Base-by-base conservation (phyloP, 495 filamentous ascomycete species). In the Podospora didyma region DNA sequence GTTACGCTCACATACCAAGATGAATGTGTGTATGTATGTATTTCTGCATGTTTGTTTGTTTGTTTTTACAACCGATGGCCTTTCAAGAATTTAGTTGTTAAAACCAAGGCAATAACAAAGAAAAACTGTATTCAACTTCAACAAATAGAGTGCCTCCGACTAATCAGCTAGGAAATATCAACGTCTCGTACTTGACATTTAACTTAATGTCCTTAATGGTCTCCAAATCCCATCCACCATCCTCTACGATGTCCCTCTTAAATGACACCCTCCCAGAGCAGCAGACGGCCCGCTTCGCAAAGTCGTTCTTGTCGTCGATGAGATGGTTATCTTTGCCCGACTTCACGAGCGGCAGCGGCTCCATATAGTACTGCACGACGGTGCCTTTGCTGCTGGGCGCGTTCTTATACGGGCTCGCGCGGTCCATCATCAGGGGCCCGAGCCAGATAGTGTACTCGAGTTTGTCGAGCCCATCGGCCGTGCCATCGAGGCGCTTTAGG, bases 361-460 rank as follows among this genome's bases (percentile, higher is more conserved):
- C 45, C 45, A 47, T 47, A 19, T 47, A 47, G 45, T 47, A 47
- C 45, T 47, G 45, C 45, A 47, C 45, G 2, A 22, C 20, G 3
- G 45, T 47, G 7, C 45, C 45, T 19, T 47, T 47, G 45, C 11
- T 22, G 20, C 4, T 22, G n/a, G 45, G 45, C 45, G 45, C 45
- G 45, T 22, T 47, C 11, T 10, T 22, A 19, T 47, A 47, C 45
- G 45, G 45, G 14, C n/a, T 47, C 7, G 45, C 45, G 3, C 45
- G 45, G 45, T 47, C 45, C 3, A 21, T 47, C 45, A 47, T 47
- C 45, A 47, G 45, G 6, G 45, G 45, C 3, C 45, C 45, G 19
- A 47, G 19, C 45, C 45, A 47, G n/a, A 47, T 19, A 4, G 45
- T 47, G 45, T 47, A 47, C 7, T 47, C 45, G 45, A 47, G 45